Base-by-base conservation (phyloP, 352 stramenopile species). In the Phytophthora citricola region DNA sequence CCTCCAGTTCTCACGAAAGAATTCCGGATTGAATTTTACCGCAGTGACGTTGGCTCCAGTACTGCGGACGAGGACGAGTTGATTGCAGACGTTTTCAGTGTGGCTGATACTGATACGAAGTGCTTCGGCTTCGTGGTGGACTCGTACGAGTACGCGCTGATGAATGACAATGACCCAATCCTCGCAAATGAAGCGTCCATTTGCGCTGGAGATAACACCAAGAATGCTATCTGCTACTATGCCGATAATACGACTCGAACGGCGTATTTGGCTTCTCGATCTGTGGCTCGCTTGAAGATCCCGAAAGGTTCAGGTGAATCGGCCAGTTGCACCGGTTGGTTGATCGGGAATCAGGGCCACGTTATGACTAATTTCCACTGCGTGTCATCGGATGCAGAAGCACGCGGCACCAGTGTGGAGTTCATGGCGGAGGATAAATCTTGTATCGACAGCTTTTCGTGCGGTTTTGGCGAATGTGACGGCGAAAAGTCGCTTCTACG, bases 281-380 rank as follows among this genome's bases (percentile, higher is more conserved):
- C 63, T 22, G 63, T 71, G 7, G 63, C 56, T 43, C 49, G 56
- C n/a, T 34, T 71, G 11, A 59, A 47, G 17, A 71, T 71, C 24
- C 49, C 49, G 14, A 71, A 71, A 52, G 48, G 43, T 24, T 51
- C 36, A 11, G 65, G 51, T 8, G 54, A 54, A 32, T 61, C 60
- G 2, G 63, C 63, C 4, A 74, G 70, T 8, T 91, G 80, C 54
- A 89, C 79, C 1, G 82, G 79, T 11, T 91, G 76, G 79, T 62
- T 91, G 9, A 48, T 87, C 26, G 82, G 82, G 40, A 79, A 68
- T 1, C 63, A 84, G 26, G 76, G 78, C 1, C 76, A 91, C 38
- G 31, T 91, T 26, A 63, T 91, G 40, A 91, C 80, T 7, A 91
- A 91, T 64, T 69, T 86, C 47, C 82, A 91, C 63, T 91, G 82